These are phyloP conservation scores for Pseudocercospora pini-densiflorae DNA, from an alignment of 2,329 filamentous ascomycete genomes.

Conservation along the genomic window DNA sequence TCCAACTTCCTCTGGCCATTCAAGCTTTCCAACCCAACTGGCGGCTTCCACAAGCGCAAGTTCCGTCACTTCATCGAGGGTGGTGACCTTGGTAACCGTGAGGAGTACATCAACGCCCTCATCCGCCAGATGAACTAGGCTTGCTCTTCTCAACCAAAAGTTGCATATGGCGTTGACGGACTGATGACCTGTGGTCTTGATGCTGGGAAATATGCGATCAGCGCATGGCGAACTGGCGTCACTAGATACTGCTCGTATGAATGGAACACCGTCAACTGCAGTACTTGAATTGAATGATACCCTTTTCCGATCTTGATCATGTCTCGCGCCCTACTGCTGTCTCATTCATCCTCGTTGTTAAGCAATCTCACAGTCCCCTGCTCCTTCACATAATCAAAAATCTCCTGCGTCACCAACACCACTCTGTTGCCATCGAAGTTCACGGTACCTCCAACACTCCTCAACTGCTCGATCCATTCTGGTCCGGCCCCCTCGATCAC, in stretches of 20 bases:
- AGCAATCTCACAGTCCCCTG: background rate
- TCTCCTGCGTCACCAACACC: background rate
- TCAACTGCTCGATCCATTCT: background rate
- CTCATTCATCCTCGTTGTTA: background rate
- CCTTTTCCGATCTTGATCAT: conserved; percentile 1
- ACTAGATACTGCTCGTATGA: conserved; percentile 16
- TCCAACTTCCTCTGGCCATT: conserved; percentile 99
- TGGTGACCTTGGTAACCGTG: conserved; percentile 97
- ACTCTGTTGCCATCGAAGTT: background rate
- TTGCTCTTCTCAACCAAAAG: conserved; percentile 6
- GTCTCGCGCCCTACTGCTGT: background rate
- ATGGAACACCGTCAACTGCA: conserved; percentile 9
- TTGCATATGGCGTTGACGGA: conserved; percentile 14
- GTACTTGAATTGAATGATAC: conserved; percentile 7
- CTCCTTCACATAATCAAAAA: background rate
- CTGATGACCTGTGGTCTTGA: conserved; percentile 15
- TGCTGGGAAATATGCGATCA: conserved; percentile 12
- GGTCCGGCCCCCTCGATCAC: background rate
- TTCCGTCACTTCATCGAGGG: conserved; percentile 99
- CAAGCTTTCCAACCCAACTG: conserved; percentile 98
- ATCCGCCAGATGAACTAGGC: conserved; percentile 98
- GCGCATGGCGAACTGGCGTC: conserved; percentile 31
- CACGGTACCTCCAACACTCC: background rate
- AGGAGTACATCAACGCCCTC: conserved; percentile 96
- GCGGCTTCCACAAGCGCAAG: conserved; percentile 94